phyloP scores from a whole-genome alignment of 192 early-diverging fungal species.

The Phlyctochytrium arcticum region DNA sequence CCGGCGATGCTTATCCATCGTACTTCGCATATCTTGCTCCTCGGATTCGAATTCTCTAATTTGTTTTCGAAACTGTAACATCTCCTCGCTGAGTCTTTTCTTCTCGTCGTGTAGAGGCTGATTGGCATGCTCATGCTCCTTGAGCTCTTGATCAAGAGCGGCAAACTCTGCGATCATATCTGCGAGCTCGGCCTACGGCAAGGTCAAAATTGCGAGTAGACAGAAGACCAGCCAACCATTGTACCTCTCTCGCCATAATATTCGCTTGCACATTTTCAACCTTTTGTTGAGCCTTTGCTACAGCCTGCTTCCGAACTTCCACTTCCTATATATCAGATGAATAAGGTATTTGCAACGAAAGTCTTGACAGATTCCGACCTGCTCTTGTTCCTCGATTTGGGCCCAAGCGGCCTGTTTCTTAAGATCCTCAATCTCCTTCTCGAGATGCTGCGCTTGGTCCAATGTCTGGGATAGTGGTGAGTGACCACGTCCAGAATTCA shows the following conservation, averaged over 20 bases:
- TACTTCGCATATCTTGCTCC: constrained; percentile 44
- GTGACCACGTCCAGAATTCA: not conserved
- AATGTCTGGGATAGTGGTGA: constrained; percentile 20
- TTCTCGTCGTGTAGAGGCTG: not conserved
- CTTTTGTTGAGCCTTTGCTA: constrained; percentile 17
- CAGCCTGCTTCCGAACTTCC: not conserved
- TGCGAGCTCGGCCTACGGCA: too few species aligned
- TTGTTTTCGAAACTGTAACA: not conserved
- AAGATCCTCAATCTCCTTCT: constrained; percentile 32
- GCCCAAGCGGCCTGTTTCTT: constrained; percentile 78
- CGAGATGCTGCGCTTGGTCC: constrained; percentile 25
- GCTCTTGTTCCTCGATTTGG: constrained; percentile 56
- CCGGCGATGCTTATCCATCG: not conserved
- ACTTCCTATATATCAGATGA: not conserved
- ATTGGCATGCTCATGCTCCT: constrained; percentile 3
- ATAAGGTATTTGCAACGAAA: too few species aligned
- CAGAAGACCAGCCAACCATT: too few species aligned
- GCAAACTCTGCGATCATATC: too few species aligned
- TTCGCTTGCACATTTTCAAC: not conserved
- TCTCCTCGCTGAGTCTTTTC: not conserved
- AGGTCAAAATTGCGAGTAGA: too few species aligned
- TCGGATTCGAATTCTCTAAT: constrained; percentile 36
- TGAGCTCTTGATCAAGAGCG: too few species aligned
- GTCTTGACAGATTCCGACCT: not conserved
- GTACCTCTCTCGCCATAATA: constrained; percentile 20